A percentile compares a stretch with the other conserved stretches of the same genome.
Evolutionary conservation across 2,329 filamentous ascomycete species (phyloP).

Genomic region (Verticillium isaacii): DNA sequence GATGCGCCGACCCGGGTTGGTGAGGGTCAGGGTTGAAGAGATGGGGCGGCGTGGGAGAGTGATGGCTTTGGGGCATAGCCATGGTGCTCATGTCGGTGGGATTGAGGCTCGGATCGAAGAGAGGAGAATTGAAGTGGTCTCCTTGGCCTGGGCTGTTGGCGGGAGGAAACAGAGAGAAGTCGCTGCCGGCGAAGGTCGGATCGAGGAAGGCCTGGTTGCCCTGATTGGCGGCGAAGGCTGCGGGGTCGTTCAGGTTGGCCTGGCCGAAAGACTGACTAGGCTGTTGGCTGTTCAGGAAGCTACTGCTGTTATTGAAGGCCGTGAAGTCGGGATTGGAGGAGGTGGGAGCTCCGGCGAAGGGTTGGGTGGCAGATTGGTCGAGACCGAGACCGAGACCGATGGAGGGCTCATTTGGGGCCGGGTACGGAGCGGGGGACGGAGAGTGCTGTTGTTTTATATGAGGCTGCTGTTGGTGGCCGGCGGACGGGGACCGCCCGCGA

Average conservation of each 20-base stretch:
- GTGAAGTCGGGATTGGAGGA: slow-evolving; percentile 39
- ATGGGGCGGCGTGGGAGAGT: slow-evolving; percentile 52
- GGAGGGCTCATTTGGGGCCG: slow-evolving; percentile 40
- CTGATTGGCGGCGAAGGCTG: slow-evolving; percentile 33
- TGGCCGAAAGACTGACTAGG: slow-evolving; percentile 34
- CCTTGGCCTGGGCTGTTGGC: slow-evolving; percentile 33
- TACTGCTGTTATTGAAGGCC: slow-evolving; percentile 38
- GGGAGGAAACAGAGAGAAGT: slow-evolving; percentile 63
- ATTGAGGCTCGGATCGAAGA: slow-evolving; percentile 49
- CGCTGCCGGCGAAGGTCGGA: slow-evolving; percentile 51
- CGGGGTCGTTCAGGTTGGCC: slow-evolving; percentile 30
- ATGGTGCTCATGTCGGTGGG: slow-evolving; percentile 47
- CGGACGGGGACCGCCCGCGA: slow-evolving; percentile 57
- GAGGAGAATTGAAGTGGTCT: slow-evolving; percentile 56
- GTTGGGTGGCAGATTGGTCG: slow-evolving; percentile 41
- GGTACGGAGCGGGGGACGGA: slow-evolving; percentile 54
- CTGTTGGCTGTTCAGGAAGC: slow-evolving; percentile 46
- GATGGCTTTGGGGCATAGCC: slow-evolving; percentile 50
- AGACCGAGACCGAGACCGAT: slow-evolving; percentile 55
- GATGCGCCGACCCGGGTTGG: slow-evolving; percentile 43
- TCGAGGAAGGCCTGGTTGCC: slow-evolving; percentile 41
- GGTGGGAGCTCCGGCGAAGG: slow-evolving; percentile 30
- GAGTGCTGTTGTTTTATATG: slow-evolving; percentile 68
- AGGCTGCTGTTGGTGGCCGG: slow-evolving; percentile 49
- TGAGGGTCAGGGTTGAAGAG: slow-evolving; percentile 44